phyloP scores from a whole-genome alignment of 805 yeast genomes.

The Alloascoidea hylecoeti region DNA sequence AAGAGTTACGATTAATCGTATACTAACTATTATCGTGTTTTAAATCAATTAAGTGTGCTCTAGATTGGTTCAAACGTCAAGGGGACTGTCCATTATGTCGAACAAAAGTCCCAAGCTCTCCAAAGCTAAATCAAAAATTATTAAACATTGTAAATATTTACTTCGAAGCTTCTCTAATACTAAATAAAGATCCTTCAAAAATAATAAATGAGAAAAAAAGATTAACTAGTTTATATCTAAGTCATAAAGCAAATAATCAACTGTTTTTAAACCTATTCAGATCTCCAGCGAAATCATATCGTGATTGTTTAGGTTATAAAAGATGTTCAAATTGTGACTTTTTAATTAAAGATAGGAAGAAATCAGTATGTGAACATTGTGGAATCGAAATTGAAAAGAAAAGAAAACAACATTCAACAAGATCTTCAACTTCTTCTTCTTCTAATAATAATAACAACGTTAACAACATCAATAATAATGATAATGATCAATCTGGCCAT shows the following conservation, averaged over 20 bases:
- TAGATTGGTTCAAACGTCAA: background rate
- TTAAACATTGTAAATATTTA: background rate
- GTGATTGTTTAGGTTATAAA: background rate
- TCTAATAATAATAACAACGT: too few relatives aligned
- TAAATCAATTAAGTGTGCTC: background rate
- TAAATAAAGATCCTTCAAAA: background rate
- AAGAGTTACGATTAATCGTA: background rate
- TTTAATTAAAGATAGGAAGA: background rate
- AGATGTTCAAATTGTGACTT: background rate
- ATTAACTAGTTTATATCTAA: background rate
- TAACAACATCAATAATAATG: too few relatives aligned
- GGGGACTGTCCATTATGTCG: background rate
- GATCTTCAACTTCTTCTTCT: too few relatives aligned
- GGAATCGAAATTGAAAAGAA: constrained; percentile 1
- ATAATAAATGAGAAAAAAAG: background rate
- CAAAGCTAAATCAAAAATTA: background rate
- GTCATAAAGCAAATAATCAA: background rate
- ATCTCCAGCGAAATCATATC: background rate
- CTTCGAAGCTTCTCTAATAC: background rate
- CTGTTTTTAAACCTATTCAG: background rate
- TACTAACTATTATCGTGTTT: background rate
- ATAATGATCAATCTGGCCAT: too few relatives aligned
- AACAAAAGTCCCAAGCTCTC: background rate
- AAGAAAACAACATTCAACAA: background rate
- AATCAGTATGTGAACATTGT: background rate